These are phyloP conservation scores for Sclerotinia subarctica DNA, from an alignment of 2,329 filamentous ascomycete species.

Conservation along the genomic window DNA sequence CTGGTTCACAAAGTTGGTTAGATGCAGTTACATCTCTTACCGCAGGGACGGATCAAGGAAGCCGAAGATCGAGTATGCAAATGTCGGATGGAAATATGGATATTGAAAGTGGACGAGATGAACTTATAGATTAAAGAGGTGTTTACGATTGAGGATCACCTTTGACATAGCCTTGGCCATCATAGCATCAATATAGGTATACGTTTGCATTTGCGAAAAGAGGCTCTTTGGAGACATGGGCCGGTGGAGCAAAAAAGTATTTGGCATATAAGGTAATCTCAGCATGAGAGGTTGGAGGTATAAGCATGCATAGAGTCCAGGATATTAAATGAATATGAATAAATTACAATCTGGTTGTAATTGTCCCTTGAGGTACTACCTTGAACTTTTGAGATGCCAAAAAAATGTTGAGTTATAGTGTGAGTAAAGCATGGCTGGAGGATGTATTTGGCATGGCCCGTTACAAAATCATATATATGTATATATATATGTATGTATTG, in stretches of 20 bases:
- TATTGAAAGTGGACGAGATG: constrained; percentile 13
- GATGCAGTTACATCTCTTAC: constrained; percentile 25
- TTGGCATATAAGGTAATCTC: neutral
- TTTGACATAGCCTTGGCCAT: neutral
- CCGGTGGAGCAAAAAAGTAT: neutral
- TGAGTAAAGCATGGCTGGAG: too few relatives aligned
- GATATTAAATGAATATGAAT: neutral
- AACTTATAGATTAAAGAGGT: neutral
- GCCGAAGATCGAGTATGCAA: constrained; percentile 15
- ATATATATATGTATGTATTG: too few relatives aligned
- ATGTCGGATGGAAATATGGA: constrained; percentile 8
- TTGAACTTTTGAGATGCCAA: neutral
- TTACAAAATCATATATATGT: neutral
- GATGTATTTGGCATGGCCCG: too few relatives aligned
- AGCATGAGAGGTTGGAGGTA: neutral
- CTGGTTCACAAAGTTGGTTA: constrained; percentile 45
- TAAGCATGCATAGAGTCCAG: neutral
- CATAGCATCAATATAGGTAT: neutral
- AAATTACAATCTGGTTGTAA: neutral
- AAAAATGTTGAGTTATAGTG: too few relatives aligned
- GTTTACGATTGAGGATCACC: neutral
- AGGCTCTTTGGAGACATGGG: neutral
- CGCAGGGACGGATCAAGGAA: constrained; percentile 2
- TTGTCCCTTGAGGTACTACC: neutral
- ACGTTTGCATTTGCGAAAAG: neutral